Evolutionary conservation across 73 alveolate genomes (phyloP), one percentile per base, ranked within the genome.

Genomic region (Stentor roeselii): DNA sequence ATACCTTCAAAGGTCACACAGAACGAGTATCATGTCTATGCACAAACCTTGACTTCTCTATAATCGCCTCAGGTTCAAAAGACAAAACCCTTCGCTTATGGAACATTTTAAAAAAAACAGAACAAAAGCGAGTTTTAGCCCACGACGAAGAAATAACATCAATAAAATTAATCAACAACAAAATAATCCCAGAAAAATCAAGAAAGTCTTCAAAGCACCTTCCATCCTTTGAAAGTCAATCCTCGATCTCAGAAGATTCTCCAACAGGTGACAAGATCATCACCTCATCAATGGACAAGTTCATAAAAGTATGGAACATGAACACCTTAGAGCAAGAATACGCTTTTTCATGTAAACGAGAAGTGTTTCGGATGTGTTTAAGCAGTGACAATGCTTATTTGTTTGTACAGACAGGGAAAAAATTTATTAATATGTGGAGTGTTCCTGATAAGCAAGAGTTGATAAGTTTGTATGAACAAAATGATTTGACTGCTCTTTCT

Each of bases 61-160:
- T 27, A 30, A 67, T 67, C 41, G 11, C 11, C 42, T 67, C 80
- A 21, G 80, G 80, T 21, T 14, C 42, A 11, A 67, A 67, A 67
- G 80, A 67, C 34, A 67, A 67, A 67, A 34, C 80, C 34, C 21
- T 67, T 2, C n/a, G 41, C 11, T 67, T 21, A 21, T 67, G 80
- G 37, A 67, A 32, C 41, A 1, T 67, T 0, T 30, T 30, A 1
- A 40, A 67, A 27, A 21, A 21, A 1, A 67, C 15, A 30, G 37
- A 30, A 30, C 15, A 27, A 67, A 67, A 27, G 21, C 34, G 15
- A 30, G 34, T 30, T 21, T 30, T 27, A 14, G 41, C 42, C 41
- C 80, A 67, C 34, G 80, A 67, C 11, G 80, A 67, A 21, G 80
- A 67, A 67, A 32, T 67, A 27, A 67, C 80, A 21, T 67, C 41